Base-by-base conservation (phyloP, 768 basidiomycete species). In the Pisolithus orientalis region DNA sequence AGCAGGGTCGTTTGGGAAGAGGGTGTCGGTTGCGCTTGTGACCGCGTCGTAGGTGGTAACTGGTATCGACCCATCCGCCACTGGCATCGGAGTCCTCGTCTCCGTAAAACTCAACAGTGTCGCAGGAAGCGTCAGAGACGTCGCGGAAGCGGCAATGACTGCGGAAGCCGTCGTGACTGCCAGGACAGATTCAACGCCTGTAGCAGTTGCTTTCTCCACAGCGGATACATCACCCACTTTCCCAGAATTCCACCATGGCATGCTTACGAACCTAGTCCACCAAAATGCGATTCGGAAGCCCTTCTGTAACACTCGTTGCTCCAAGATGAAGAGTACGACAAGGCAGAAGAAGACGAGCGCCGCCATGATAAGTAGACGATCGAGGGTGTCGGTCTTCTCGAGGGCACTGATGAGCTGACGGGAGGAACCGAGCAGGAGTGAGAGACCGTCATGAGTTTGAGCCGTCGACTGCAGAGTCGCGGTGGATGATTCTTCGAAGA, bases 361-460 rank as follows among this genome's bases (percentile, higher is more conserved):
- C 2, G 83, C 75, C 50, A 93, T 70, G 59, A 99, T 86, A 55
- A 98, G 72, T 28, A 96, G 65, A 6, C 94, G 86, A 72, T 99
- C 96, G 17, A 94, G 73, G 83, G 89, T 86, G 73, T 98, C 94
- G 14, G 93, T 80, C 54, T 86, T 85, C 69, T 96, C 90, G 45
- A 99, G 83, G 0, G 85, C 82, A 13, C 85, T 89, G 57, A 98
- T 83, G 56, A 99, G 81, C 27, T 86, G 79, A 60, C 88, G 87
- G 2, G 94, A 95, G 43, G 87, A 84, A 47, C 75, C 72, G 65
- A 97, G 81, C 51, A 94, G 64, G 48, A 75, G 74, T 34, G 76
- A 78, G 53, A 95, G 82, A 4, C 76, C 75, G 61, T 92, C 87
- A 61, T 97, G 93, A 11, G 86, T 80, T 7, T 77, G 70, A 0